Base-by-base conservation (phyloP, 2,329 filamentous ascomycete genomes). In the Colletotrichum sp. region DNA sequence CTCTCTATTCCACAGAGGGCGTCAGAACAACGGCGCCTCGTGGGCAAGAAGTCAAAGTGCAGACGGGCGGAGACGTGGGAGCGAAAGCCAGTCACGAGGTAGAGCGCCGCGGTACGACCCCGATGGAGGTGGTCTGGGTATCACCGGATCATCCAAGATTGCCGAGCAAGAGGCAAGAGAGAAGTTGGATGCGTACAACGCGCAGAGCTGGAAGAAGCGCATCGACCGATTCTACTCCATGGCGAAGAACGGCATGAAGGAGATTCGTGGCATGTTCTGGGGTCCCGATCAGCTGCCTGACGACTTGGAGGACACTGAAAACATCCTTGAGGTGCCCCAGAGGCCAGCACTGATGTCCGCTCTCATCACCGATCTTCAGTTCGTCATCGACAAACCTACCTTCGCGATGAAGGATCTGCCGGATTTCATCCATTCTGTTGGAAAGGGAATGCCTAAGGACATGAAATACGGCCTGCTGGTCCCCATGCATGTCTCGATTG, bases 361-460 rank as follows among this genome's bases (percentile, higher is more conserved):
- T 8, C 86, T 95, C 58, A 92, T 98, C 78, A 95, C 93, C 76
- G 96, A 99, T 82, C 87, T 99, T 36, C 94, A 96, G 77, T 89
- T 99, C 71, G 88, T 92, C 36, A 89, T 99, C 75, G 97, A 98
- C 84, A 98, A 98, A 83, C 97, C 97, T 1, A 96, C 95, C 0
- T 99, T 99, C 82, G 94, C 96, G 0, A 87, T 98, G 75, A 89
- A 91, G 4, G 93, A 98, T 15, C 92, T 96, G 70, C 94, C 96
- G 0, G 91, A 94, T 18, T 99, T 98, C 82, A 87, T 99, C 30
- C 91, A 98, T 81, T 91, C 92, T 64, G 93, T 98, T 73, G 97
- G 97, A n/a, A 99, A 99, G 85, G 97, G 97, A 1, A 97, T 99
- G 92, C 97, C 97, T 1, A 89, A 92, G 77, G 93, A 97, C 80